Conservation (phyloP, 2,329 filamentous ascomycete genomes). For the Monilinia fructicola region DNA sequence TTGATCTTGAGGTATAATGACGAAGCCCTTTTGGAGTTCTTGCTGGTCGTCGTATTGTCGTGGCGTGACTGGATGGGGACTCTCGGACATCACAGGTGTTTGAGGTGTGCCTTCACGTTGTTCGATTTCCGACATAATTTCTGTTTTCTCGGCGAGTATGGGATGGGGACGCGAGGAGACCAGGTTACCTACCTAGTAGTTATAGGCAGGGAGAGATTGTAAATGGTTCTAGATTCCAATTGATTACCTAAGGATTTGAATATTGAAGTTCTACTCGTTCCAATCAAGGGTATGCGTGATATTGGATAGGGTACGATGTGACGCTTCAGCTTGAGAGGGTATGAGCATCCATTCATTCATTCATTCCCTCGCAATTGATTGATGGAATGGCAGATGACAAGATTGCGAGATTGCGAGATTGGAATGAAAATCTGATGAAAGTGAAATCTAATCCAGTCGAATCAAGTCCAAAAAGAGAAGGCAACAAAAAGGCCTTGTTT, state of each 20-base stretch:
- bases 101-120: conserved; percentile 20
- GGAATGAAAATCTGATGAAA: conserved; percentile 2
- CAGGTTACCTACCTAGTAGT: neutral
- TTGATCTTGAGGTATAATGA: conserved; percentile 33
- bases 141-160: neutral
- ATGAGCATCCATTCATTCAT: neutral
- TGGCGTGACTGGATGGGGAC: conserved; percentile 25
- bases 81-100: conserved; percentile 28
- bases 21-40: conserved; percentile 28
- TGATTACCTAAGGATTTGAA: conserved; percentile 5
- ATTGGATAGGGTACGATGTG: neutral
- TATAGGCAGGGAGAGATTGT: neutral
- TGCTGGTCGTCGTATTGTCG: conserved; percentile 23
- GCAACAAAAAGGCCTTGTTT: neutral
- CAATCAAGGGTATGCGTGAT: neutral
- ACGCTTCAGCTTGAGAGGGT: neutral
- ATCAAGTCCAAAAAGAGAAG: neutral
- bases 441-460: neutral
- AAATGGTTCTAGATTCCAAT: conserved; percentile 4
- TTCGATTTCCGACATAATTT: conserved; percentile 21
- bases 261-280: neutral
- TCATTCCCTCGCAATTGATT: neutral
- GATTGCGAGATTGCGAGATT: neutral
- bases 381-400: neutral
- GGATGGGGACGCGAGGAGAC: conserved; percentile 10